Percentiles rank a stretch among this genome's conserved stretches.
Conservation (phyloP, 2,329 filamentous ascomycete genomes). For the Diaporthe eres region DNA sequence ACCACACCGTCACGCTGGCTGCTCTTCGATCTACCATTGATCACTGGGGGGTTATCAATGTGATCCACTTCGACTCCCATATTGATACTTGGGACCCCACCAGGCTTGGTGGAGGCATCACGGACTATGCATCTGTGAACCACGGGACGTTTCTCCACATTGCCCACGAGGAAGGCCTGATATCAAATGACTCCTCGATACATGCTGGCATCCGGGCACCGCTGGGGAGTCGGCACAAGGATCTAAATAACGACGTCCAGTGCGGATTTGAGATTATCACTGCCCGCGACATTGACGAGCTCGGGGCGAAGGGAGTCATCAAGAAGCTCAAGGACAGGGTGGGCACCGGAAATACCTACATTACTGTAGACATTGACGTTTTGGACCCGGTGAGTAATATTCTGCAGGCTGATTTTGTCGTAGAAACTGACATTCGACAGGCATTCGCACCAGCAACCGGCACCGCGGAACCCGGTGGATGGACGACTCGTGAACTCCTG, state of each 20-base stretch:
- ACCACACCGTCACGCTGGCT: constrained; percentile 74
- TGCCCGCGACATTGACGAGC: constrained; percentile 78
- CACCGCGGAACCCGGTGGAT: constrained; percentile 84
- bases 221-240: constrained; percentile 58
- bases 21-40: constrained; percentile 73
- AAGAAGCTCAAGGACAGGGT: constrained; percentile 73
- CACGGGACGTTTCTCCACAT: constrained; percentile 75
- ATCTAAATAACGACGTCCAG: constrained; percentile 68
- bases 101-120: constrained; percentile 68
- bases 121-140: constrained; percentile 71
- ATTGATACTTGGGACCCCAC: constrained; percentile 82
- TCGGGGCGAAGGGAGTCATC: constrained; percentile 76
- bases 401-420: constrained; percentile 67
- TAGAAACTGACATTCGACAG: constrained; percentile 44
- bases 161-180: constrained; percentile 71
- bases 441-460: constrained; percentile 69
- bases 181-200: constrained; percentile 67
- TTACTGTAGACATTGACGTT: constrained; percentile 86
- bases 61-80: constrained; percentile 77
- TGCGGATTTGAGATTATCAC: constrained; percentile 72
- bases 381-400: constrained; percentile 69
- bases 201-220: constrained; percentile 73
- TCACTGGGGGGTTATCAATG: constrained; percentile 70
- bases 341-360: constrained; percentile 70
- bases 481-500: constrained; percentile 84